These are phyloP conservation scores for Calonectria naviculata DNA, from an alignment of 2,329 filamentous ascomycete species.

Conservation along the genomic window DNA sequence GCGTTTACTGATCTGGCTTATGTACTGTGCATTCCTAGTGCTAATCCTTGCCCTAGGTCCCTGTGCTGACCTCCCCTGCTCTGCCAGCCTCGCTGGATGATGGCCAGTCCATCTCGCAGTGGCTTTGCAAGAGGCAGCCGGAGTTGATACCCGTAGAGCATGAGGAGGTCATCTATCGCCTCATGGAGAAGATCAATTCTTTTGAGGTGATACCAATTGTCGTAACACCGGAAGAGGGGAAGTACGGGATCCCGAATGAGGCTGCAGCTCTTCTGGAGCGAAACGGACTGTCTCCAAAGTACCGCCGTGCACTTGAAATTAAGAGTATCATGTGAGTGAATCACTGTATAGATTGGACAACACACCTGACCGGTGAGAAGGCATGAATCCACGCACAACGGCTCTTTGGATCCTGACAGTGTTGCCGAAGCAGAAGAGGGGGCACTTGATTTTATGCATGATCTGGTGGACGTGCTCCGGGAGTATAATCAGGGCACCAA, in stretches of 20 bases:
- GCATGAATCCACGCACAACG: conserved; percentile 39
- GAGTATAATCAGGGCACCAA: conserved; percentile 17
- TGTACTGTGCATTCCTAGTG: background rate
- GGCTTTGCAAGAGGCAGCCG: conserved; percentile 43
- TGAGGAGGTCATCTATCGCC: conserved; percentile 30
- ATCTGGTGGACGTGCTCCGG: conserved; percentile 29
- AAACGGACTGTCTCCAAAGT: conserved; percentile 35
- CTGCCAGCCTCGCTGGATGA: conserved; percentile 37
- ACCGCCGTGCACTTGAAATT: conserved; percentile 44
- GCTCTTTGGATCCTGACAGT: conserved; percentile 37
- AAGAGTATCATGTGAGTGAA: conserved; percentile 45
- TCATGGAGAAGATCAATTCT: conserved; percentile 40
- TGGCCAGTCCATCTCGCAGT: conserved; percentile 41
- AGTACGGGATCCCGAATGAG: conserved; percentile 41
- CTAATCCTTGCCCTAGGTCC: conserved; percentile 35
- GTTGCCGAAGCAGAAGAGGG: conserved; percentile 36
- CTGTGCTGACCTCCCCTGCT: conserved; percentile 39
- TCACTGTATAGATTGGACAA: background rate
- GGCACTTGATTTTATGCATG: conserved; percentile 35
- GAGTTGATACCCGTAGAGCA: conserved; percentile 40
- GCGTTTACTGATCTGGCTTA: conserved; percentile 10
- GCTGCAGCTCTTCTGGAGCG: conserved; percentile 44
- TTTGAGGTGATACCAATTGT: conserved; percentile 41
- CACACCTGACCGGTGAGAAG: conserved; percentile 25
- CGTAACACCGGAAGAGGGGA: conserved; percentile 34